Evolutionary conservation across 2,329 filamentous ascomycete species (phyloP), one percentile per base, ranked within the genome.

Genomic region (Aaosphaeria arxii): DNA sequence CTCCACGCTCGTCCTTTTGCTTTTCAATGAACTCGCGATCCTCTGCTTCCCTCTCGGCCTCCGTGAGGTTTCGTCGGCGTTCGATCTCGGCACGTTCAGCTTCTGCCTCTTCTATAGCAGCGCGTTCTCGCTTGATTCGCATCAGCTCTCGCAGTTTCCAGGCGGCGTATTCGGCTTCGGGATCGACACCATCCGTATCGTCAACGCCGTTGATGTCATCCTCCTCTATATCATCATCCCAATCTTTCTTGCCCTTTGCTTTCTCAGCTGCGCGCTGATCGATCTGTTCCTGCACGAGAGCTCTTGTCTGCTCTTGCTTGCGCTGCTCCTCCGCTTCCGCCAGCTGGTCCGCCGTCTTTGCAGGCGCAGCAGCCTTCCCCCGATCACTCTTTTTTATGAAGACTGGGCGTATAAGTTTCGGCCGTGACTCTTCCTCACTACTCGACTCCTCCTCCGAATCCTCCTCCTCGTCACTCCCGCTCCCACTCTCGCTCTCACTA

Each of bases 91-190:
- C 94, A 40, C 87, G 81, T 72, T 96, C 91, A 54, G 82, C 83
- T 74, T 99, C 94, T 32, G 84, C 83, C 55, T 81, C 82, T 67
- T 96, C 90, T 59, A 99, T 91, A 2, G 84, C 84, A 59, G 91
- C 85, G 29, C 94, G 85, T 59, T 94, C 88, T 44, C 94, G 84
- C 73, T 92, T 91, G 56, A 97, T 84, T 6, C 94, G 87, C 70
- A 86, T 87, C 39, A 99, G 79, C 73, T 99, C 94, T 43, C 94
- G 86, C 43, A 99, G 79, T 66, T 92, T 94, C 92, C 94, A 99
- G 0, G 91, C 91, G 5, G 91, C 91, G 53, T 87, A 83, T 70
- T 99, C 94, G 6, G 89, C 91, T 53, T 88, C 91, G 0, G 89
- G 88, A 67, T 97, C 91, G 3, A 91, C 62, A 33, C 84, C 89